Conservation (phyloP, 345 rosid species). For the Durio zibethinus region DNA sequence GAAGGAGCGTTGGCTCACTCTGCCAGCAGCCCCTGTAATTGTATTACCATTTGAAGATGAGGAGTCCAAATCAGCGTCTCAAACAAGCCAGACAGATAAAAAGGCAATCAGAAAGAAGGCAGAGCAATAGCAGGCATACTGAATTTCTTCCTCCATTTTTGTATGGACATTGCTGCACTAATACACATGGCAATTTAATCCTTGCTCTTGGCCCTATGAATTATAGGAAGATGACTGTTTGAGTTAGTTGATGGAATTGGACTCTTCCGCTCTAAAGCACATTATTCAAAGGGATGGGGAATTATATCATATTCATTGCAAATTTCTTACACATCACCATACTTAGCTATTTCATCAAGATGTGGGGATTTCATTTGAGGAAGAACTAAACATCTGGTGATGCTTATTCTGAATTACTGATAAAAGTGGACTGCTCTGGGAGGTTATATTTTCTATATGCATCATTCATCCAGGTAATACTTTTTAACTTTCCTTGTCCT, state of each 20-base stretch:
- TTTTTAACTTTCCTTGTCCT: no score
- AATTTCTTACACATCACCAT: no score
- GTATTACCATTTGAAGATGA: conserved; percentile 64
- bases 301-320: background rate
- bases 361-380: no score
- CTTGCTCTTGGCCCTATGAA: background rate
- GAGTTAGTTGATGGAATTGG: background rate
- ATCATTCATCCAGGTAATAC: no score
- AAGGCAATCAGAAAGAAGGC: conserved; percentile 32
- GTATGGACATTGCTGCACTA: background rate
- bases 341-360: no score
- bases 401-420: no score
- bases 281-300: background rate
- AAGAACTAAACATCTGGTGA: no score
- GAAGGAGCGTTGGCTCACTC: conserved; percentile 81
- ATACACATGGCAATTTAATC: background rate
- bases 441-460: no score
- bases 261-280: background rate
- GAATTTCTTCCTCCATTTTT: background rate
- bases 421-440: no score
- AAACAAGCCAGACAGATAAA: conserved; percentile 34
- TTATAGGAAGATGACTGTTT: background rate
- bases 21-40: conserved; percentile 79
- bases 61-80: conserved; percentile 35
- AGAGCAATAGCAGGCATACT: conserved; percentile 19